Base-by-base conservation (phyloP, 75 land plant genomes). In the Picea glauca region DNA sequence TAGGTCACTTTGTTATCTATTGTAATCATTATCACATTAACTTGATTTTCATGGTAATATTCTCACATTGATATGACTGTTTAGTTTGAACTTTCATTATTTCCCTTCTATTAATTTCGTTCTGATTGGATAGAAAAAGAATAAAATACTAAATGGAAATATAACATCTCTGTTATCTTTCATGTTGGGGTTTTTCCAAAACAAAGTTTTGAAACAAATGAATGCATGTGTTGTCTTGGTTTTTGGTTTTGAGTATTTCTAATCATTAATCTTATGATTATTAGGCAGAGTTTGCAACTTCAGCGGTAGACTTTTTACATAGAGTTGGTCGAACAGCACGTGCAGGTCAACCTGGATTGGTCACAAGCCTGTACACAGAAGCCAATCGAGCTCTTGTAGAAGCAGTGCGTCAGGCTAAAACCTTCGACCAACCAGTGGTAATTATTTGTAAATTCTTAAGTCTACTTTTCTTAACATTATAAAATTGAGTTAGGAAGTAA, bases 251-350 rank as follows among this genome's bases (percentile, higher is more conserved):
- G 12, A 40, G 18, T 70, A 70, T 43, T 67, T 76, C 85, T 67
- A 60, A 83, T 33, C 78, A 58, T 65, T 83, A 62, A 56, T 38
- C 4, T 15, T 23, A 23, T 76, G 35, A 46, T 50, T 75, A n/a
- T 62, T 23, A 91, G 98, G 99, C 99, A 30, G 99, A 94, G 77
- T 96, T 96, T 84, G 98, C 98, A 31, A 87, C 87, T 66, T 92
- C 90, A 59, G 99, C 98, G 46, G 90, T 96, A 40, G 98, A 96
- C 61, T 96, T 94, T 78, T 73, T 96, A 77, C 99, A 96, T 72
- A 91, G 99, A 68, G 79, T 94, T 75, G 99, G 99, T 17, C 90
- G 98, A 14, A 96, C 98, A 78, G 99, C 89, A 61, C 88, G 99
- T 78, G 99, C 99, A 76, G 99, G 99, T 63, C 91, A 91, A 77